Evolutionary conservation across 1,284 basidiomycete species (phyloP).

Genomic region (Trichosporon sp.): DNA sequence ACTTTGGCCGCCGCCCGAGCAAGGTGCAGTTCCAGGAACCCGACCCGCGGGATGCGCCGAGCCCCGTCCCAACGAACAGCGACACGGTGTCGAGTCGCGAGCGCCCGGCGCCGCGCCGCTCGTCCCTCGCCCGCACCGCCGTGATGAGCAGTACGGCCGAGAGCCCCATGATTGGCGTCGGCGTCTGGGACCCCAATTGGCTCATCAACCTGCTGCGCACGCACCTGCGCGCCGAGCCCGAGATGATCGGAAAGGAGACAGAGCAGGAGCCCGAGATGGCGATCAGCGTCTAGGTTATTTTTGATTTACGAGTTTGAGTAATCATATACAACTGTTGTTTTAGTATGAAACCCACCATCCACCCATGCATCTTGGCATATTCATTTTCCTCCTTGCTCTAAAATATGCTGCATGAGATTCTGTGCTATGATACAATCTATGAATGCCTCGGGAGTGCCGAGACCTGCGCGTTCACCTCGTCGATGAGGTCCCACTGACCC

Average conservation of each 20-base stretch:
- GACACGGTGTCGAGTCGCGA: constrained; percentile 15
- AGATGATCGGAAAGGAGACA: constrained; percentile 10
- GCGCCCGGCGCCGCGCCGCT: neutral
- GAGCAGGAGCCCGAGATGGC: neutral
- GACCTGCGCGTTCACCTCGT: constrained; percentile 58
- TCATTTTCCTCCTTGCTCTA: neutral
- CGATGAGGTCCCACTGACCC: constrained; percentile 84
- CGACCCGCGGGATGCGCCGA: neutral
- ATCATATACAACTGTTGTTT: constrained; percentile 11
- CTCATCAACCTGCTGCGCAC: constrained; percentile 44
- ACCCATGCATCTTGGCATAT: constrained; percentile 12
- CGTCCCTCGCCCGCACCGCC: neutral
- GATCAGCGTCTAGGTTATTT: neutral
- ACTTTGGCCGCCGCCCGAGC: constrained; percentile 43
- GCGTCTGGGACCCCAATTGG: constrained; percentile 52
- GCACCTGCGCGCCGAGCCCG: constrained; percentile 29
- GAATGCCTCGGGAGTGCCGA: constrained; percentile 37
- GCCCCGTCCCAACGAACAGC: constrained; percentile 6
- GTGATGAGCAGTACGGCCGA: neutral
- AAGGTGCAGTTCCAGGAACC: constrained; percentile 55
- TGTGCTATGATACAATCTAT: constrained; percentile 16
- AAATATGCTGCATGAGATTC: constrained; percentile 1
- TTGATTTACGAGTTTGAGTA: neutral
- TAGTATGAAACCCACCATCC: neutral
- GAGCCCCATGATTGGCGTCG: constrained; percentile 39